Base-by-base conservation (phyloP, 257 asterid species). In the Dorcoceras hygrometricum region DNA sequence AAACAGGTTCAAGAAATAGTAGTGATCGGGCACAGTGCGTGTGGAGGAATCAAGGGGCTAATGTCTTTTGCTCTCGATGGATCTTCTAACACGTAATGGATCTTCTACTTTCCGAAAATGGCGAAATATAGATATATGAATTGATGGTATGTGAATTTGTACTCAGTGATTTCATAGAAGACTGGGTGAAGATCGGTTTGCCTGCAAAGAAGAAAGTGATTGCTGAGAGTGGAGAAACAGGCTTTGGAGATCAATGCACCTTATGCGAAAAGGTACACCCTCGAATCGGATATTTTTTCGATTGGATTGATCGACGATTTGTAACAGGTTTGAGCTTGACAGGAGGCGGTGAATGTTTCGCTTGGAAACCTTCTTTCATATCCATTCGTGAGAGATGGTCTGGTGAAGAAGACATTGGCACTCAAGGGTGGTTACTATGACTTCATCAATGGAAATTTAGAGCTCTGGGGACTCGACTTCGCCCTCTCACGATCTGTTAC, bases 11-110 rank as follows among this genome's bases (percentile, higher is more conserved):
- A 77, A 81, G 82, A 84, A 75, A 92, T 92, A 19, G 82, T 92
- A 5, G 98, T 92, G 63, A 87, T 92, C 71, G 98, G 98, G 23
- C 98, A 92, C 87, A 92, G 98, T 22, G 87, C 89, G 19, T 89
- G 98, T 68, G 98, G 98, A 71, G 98, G 98, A 27, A 92, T 92
- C 66, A 92, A 92, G 80, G 98, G 97, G 31, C 96, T 92, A 75
- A 83, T 92, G 95, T 86, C 97, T 75, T 80, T 92, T 73, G 76
- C 90, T 5, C 82, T 48, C 5, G 87, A 89, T 43, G 98, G 96
- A 70, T 50, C 94, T 63, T 70, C 82, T 39, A 63, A 75, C 73
- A 93, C 97, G 98, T 89, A 79, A 76, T 23, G 19, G 10, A n/a
- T 26, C 39, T 27, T 12, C 28, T 32, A 8, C 39, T 32, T 32